Evolutionary conservation across 2,329 filamentous ascomycete species (phyloP), one percentile per base, ranked within the genome.

Genomic region (Fusarium sp.): DNA sequence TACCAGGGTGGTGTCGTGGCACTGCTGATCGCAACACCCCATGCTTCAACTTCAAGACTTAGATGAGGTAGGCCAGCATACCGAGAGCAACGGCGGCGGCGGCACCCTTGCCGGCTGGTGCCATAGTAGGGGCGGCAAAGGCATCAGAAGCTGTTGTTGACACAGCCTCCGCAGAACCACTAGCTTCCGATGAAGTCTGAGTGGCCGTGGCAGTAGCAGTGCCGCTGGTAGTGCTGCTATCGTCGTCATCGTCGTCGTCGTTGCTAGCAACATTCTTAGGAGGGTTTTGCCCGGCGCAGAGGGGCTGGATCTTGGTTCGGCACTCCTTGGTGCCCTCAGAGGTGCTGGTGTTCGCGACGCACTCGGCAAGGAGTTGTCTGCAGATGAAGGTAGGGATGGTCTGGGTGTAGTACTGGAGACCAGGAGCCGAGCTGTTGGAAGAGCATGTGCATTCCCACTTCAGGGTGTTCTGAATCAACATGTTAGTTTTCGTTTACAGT

Each of bases 311-410:
- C 71, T 82, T 81, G 30, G 75, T 76, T 40, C 77, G 83, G 81
- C 87, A 89, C 66, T 81, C 81, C 34, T 76, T 73, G 78, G 88
- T 86, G 42, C 76, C 83, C 12, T 69, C 72, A 21, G 78, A 73
- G 74, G 80, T 80, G 28, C 80, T 78, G 73, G 84, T 82, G 47
- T 75, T 61, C 4, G 41, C 46, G 71, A 82, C 86, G 79, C 87
- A 89, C 63, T 84, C 78, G 27, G 73, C 66, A 77, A 81, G 87
- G 42, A 86, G 83, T 63, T 81, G 63, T 59, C 82, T 27, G 81
- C 87, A 89, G 74, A 87, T 82, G 74, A 85, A 87, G 59, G 79
- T 82, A 49, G 83, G 82, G 69, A 89, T 78, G 4, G 86, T 87
- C 80, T 87, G 82, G 50, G 66, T 72, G 79, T 87, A 89, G 76